Base-by-base conservation (phyloP, 257 asterid genomes). In the Cynanchum wilfordii region DNA sequence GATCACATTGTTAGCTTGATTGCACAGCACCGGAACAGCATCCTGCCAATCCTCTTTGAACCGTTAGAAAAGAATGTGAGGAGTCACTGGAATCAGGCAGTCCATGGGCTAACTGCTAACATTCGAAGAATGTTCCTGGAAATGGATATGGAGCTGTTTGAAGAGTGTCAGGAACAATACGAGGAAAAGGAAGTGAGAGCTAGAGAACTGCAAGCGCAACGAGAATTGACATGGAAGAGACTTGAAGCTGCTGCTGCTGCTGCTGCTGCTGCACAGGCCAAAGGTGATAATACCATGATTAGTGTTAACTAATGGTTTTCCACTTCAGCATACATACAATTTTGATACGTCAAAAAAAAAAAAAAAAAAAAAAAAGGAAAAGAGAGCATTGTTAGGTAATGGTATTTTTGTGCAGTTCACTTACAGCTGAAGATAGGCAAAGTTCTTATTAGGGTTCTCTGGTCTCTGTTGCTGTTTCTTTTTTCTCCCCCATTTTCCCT, bases 41-140 rank as follows among this genome's bases (percentile, higher is more conserved):
- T 93, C 70, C 77, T 93, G 73, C 98, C 98, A 49, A 87, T 89
- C 85, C 84, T 93, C 76, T 89, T 87, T 72, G 94, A 86, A 67
- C 84, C 97, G 2, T 70, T 93, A 67, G 97, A 93, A 82, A 84
- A 82, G 73, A 93, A 90, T 67, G 84, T 90, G 68, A 76, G 71
- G 66, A 80, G 87, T 58, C 98, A 90, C 82, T 93, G 98, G 98
- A 93, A 90, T 78, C 95, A 87, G 77, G 96, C 95, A 54, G 87
- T 90, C 54, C 79, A 85, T 11, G 98, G 98, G 25, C 82, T 93
- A 78, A 89, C 93, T 71, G 82, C 90, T 75, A 90, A 93, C 60
- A 89, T 93, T 56, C 78, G 89, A 69, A 86, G 87, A 82, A 93
- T 90, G 98, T 93, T 93, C 84, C 73, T 68, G 69, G 98, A 89